A percentile compares a stretch with the other conserved stretches of the same genome.
Evolutionary conservation across 2,329 filamentous ascomycete genomes (phyloP).

Genomic region (Bertia moriformis): DNA sequence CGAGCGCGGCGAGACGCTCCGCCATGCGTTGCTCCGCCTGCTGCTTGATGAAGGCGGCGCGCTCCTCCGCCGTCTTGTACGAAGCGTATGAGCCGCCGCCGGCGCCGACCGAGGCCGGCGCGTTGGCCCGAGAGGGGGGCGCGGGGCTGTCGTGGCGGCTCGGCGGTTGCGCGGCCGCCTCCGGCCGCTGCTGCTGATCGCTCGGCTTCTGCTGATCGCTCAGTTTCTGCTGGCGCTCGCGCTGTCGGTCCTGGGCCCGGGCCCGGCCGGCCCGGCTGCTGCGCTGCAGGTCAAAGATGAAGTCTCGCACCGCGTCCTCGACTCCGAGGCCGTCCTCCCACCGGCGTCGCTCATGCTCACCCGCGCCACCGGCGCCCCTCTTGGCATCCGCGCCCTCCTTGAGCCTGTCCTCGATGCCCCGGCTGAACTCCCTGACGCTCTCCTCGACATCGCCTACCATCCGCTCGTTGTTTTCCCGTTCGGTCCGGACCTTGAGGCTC

Average conservation of each 20-base stretch:
- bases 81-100: conserved; percentile 60
- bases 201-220: conserved; percentile 21
- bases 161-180: conserved; percentile 16
- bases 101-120: conserved; percentile 31
- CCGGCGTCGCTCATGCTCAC: conserved; percentile 77
- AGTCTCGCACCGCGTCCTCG: conserved; percentile 91
- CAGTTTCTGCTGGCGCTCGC: background rate
- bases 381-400: conserved; percentile 69
- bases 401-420: conserved; percentile 70
- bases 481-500: conserved; percentile 63
- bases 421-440: conserved; percentile 77
- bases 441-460: conserved; percentile 97
- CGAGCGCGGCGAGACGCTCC: conserved; percentile 81
- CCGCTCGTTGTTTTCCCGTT: conserved; percentile 85
- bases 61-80: conserved; percentile 82
- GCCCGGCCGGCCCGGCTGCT: conserved; percentile 66
- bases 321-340: conserved; percentile 96
- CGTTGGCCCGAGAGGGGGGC: too few species aligned
- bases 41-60: conserved; percentile 90
- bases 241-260: conserved; percentile 35
- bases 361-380: conserved; percentile 60
- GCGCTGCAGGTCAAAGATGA: conserved; percentile 90
- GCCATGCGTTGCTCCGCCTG: conserved; percentile 95
- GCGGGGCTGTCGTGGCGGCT: conserved; percentile 34
- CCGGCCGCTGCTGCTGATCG: conserved; percentile 12